Evolutionary conservation across 1,139 yeast genomes (phyloP).

Genomic region (Eremothecium sinecaudum): DNA sequence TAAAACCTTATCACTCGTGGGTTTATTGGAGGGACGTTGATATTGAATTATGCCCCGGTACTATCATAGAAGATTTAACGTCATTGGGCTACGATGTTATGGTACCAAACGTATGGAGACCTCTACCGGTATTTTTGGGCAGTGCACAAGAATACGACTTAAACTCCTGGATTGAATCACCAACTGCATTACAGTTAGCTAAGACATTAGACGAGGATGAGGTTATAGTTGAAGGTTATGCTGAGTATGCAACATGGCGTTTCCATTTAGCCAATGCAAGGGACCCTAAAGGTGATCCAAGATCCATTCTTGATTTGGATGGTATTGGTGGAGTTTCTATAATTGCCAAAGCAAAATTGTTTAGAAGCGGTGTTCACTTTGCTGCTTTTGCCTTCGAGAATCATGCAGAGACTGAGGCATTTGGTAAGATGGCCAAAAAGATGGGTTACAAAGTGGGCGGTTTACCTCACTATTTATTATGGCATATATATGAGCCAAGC

Average conservation of each 20-base stretch:
- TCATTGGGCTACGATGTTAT: conserved; percentile 64
- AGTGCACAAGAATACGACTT: conserved; percentile 78
- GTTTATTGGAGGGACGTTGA: conserved; percentile 93
- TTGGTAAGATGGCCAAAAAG: conserved; percentile 74
- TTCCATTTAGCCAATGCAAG: conserved; percentile 71
- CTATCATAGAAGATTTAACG: conserved; percentile 73
- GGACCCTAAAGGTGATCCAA: conserved; percentile 51
- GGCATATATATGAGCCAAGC: conserved; percentile 87
- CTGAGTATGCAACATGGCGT: conserved; percentile 84
- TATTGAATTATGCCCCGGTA: conserved; percentile 72
- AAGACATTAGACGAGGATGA: conserved; percentile 64
- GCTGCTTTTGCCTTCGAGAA: conserved; percentile 84
- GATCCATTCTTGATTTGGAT: conserved; percentile 64
- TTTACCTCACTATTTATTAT: conserved; percentile 77
- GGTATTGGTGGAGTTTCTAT: conserved; percentile 91
- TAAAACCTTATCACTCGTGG: conserved; percentile 85
- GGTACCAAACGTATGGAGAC: conserved; percentile 90
- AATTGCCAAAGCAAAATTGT: conserved; percentile 71
- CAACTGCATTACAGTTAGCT: conserved; percentile 60
- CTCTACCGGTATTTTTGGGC: conserved; percentile 65
- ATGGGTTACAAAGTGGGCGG: conserved; percentile 83
- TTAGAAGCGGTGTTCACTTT: conserved; percentile 74
- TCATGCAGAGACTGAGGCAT: conserved; percentile 90
- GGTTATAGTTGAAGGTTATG: conserved; percentile 85
- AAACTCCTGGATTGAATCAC: conserved; percentile 83